Conservation (phyloP, 1,284 basidiomycete genomes). For the Erythrobasidium hasegawianum region DNA sequence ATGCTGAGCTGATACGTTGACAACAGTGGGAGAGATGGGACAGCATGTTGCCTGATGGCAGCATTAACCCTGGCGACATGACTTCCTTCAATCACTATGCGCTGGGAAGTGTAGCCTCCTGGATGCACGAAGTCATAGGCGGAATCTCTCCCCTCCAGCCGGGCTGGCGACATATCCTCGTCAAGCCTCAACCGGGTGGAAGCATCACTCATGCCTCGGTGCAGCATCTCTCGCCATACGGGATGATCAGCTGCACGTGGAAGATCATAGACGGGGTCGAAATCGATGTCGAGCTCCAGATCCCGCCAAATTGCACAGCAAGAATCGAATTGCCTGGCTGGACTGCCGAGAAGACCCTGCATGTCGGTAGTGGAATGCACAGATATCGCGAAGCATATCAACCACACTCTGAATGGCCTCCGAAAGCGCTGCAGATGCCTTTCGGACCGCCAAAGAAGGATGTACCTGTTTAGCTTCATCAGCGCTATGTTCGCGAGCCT, state of each 20-base stretch:
- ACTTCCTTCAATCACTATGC: conserved; percentile 51
- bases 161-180: conserved; percentile 44
- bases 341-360: not conserved
- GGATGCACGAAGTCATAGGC: conserved; percentile 46
- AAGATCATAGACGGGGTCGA: conserved; percentile 2
- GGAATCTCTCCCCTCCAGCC: conserved; percentile 43
- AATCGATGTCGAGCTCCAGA: not conserved
- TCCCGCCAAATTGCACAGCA: conserved; percentile 17
- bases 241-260: conserved; percentile 35
- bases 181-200: conserved; percentile 47
- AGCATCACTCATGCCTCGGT: conserved; percentile 44
- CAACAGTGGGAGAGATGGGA: conserved; percentile 48
- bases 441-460: conserved; percentile 8
- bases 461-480: conserved; percentile 2
- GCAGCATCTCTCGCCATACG: conserved; percentile 39
- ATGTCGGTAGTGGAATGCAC: conserved; percentile 6
- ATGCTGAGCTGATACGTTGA: not conserved
- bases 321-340: not conserved
- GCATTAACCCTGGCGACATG: conserved; percentile 49
- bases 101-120: conserved; percentile 46
- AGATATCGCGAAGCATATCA: not conserved
- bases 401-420: conserved; percentile 3
- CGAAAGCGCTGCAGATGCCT: conserved; percentile 14
- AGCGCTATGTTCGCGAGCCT: too few species aligned
- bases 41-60: conserved; percentile 45